Base-by-base conservation (phyloP, 371 early-diverging fungal species). In the Funneliformis caledonium region DNA sequence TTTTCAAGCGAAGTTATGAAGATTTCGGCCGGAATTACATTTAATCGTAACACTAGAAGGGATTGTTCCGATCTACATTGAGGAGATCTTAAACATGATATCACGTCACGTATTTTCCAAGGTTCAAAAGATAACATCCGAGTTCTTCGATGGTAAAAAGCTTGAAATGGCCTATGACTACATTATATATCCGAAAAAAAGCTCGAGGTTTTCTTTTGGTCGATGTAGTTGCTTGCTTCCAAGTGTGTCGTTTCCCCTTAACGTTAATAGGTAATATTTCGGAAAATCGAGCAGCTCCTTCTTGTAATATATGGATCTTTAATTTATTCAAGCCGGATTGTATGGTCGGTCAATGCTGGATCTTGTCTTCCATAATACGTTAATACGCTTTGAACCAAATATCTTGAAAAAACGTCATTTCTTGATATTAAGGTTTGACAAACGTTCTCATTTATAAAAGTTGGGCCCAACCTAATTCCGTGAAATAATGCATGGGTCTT, bases 241-340 rank as follows among this genome's bases (percentile, higher is more conserved):
- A n/a, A 77, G n/a, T n/a, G n/a, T 77, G 31, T 77, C 77, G n/a
- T 77, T 77, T n/a, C 0, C 77, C 77, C 7, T 19, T 50, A 11
- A 22, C 37, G 5, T n/a, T n/a, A n/a, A n/a, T n/a, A n/a, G 16
- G 56, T 9, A 33, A 75, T 31, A 1, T 75, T 26, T 33, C 43
- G 8, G 10, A 10, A 56, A 75, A 52, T 11, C 11, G 62, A 19
- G 5, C 5, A n/a, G n/a, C n/a, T 12, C 47, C 65, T 22, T 76
- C 65, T 2, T 16, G 19, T 9, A 76, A 26, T 2, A 76, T 26
- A 76, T 0, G 45, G 77, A 47, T 22, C n/a, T 31, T 31, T 10
- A 22, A 73, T 14, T 33, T 37, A 59, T 45, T 5, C 47, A 16
- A n/a, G 19, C 48, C 33, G 16, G 26, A 4, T 9, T 11, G 16